A percentile compares a stretch with the other conserved stretches of the same genome.
phyloP scores from a whole-genome alignment of 805 yeast species.

The Yarrowia deformans region DNA sequence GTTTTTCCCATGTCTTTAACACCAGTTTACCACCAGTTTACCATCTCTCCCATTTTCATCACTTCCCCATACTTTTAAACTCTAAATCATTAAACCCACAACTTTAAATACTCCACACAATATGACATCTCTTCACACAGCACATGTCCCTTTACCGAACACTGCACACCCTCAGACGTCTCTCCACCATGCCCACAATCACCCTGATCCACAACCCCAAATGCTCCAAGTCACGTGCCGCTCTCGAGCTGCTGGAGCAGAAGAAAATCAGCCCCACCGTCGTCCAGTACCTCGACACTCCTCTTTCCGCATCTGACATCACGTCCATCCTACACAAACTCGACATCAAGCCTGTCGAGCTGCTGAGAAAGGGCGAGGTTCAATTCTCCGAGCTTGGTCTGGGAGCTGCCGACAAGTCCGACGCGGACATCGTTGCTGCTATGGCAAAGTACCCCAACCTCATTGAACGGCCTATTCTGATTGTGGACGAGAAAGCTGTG shows the following conservation, averaged over 20 bases:
- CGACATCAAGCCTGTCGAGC: constrained; percentile 11
- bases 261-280: constrained; percentile 7
- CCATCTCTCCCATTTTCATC: background rate
- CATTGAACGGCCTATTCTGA: constrained; percentile 36
- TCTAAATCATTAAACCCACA: background rate
- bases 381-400: constrained; percentile 11
- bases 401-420: background rate
- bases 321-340: background rate
- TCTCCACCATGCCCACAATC: constrained; percentile 5
- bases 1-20: no score
- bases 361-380: constrained; percentile 28
- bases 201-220: constrained; percentile 36
- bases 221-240: constrained; percentile 39
- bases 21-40: no score
- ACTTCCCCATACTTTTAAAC: background rate
- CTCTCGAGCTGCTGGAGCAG: constrained; percentile 29
- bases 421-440: constrained; percentile 2
- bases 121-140: background rate
- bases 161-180: background rate
- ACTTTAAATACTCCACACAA: background rate
- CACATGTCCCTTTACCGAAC: background rate
- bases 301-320: constrained; percentile 13
- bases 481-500: constrained; percentile 30
- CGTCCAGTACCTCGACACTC: constrained; percentile 31
- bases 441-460: constrained; percentile 30